Evolutionary conservation across 2,329 filamentous ascomycete species (phyloP).

Genomic region (Aspergillus chevalieri): DNA sequence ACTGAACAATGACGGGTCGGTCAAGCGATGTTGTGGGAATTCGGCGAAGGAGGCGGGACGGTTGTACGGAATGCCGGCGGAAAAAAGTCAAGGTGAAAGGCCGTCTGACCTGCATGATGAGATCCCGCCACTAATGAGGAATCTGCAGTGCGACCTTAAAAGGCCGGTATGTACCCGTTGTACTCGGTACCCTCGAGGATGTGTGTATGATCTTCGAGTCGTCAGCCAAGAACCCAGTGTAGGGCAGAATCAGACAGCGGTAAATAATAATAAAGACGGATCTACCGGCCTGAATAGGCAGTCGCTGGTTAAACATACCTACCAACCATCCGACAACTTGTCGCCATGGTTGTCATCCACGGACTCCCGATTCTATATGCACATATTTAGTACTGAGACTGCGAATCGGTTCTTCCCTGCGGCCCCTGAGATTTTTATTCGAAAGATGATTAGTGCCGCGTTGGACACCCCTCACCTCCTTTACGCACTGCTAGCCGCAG

Average conservation of each 20-base stretch:
- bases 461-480: conserved; percentile 22
- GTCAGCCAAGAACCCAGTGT: no score
- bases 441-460: conserved; percentile 18
- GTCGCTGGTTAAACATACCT: neutral
- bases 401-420: conserved; percentile 21
- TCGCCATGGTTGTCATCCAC: conserved; percentile 14
- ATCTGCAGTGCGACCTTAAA: conserved; percentile 19
- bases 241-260: no score
- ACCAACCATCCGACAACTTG: conserved; percentile 11
- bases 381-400: conserved; percentile 20
- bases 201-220: conserved; percentile 14
- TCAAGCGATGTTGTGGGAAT: neutral
- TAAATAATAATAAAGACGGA: no score
- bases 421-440: conserved; percentile 18
- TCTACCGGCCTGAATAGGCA: no score
- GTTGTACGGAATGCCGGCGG: conserved; percentile 24
- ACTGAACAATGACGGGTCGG: no score
- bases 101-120: neutral
- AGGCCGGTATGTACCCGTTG: conserved; percentile 22
- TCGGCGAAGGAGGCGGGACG: conserved; percentile 22
- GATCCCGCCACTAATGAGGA: neutral
- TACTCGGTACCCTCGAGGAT: conserved; percentile 18
- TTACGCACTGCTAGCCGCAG: conserved; percentile 21
- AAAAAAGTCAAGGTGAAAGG: conserved; percentile 23
- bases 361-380: conserved; percentile 22